phyloP scores from a whole-genome alignment of 768 basidiomycete species.

The Cubamyces lactineus region DNA sequence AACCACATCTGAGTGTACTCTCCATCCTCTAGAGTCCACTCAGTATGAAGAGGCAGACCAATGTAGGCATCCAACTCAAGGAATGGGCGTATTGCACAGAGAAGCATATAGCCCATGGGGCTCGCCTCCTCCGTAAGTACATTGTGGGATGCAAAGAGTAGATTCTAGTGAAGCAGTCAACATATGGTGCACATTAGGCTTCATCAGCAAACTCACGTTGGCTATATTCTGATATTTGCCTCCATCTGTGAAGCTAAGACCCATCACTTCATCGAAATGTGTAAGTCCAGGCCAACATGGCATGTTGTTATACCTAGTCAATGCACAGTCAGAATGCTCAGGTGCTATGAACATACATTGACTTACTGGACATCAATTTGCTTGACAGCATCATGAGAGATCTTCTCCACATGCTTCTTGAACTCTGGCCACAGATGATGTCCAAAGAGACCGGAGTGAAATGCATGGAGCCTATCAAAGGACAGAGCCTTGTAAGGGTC shows the following conservation, averaged over 20 bases:
- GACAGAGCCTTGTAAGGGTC: conserved; percentile 5
- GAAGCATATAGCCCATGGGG: not conserved
- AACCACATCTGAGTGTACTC: not conserved
- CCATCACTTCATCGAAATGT: not conserved
- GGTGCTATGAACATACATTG: not conserved
- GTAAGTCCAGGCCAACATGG: conserved; percentile 2
- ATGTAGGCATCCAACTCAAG: not conserved
- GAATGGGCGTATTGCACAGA: not conserved
- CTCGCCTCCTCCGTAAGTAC: not conserved
- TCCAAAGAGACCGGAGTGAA: not conserved
- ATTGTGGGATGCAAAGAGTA: conserved; percentile 7
- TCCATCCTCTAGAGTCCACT: not conserved
- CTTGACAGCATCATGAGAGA: not conserved
- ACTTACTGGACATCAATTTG: not conserved
- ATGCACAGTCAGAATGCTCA: not conserved
- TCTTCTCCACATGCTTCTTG: not conserved
- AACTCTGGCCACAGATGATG: conserved; percentile 5
- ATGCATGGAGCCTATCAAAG: conserved; percentile 13
- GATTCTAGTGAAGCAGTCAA: not conserved
- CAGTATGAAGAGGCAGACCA: not conserved
- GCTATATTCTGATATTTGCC: not conserved
- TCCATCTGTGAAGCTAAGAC: conserved; percentile 6
- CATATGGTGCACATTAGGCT: not conserved
- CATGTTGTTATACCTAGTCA: not conserved
- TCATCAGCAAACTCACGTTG: not conserved